These are phyloP conservation scores for Porcisia hertigi DNA, from an alignment of 208 protist genomes.

Conservation along the genomic window DNA sequence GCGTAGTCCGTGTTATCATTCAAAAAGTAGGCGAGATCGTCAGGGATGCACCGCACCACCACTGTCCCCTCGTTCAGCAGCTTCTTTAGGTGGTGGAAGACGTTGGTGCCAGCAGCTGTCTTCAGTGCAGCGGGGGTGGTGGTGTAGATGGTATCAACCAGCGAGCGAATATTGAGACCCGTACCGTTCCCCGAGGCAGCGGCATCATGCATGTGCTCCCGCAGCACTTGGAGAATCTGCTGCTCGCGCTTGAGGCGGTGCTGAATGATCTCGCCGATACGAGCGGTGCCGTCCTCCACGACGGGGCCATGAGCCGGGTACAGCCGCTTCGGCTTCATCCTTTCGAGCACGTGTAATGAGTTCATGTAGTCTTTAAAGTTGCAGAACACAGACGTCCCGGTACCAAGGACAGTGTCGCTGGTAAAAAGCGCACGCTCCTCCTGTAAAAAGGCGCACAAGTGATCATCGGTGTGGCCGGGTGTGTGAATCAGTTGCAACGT, in stretches of 20 bases:
- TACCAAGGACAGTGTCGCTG: constrained; percentile 62
- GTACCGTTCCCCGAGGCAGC: background rate
- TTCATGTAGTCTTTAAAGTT: constrained; percentile 68
- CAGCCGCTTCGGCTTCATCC: constrained; percentile 28
- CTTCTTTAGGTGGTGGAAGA: constrained; percentile 70
- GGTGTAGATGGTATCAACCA: constrained; percentile 57
- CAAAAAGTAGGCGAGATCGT: constrained; percentile 23
- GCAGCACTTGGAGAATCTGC: constrained; percentile 54
- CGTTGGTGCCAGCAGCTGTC: constrained; percentile 53
- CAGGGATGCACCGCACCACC: constrained; percentile 28
- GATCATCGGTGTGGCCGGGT: constrained; percentile 75
- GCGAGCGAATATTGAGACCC: constrained; percentile 31
- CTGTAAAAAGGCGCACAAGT: constrained; percentile 51
- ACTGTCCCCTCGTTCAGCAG: constrained; percentile 44
- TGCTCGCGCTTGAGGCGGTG: constrained; percentile 55
- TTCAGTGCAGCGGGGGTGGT: constrained; percentile 39
- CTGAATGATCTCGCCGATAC: constrained; percentile 57
- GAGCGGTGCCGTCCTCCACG: constrained; percentile 38
- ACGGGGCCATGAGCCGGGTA: constrained; percentile 72
- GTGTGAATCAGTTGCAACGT: constrained; percentile 50
- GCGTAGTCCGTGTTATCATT: constrained; percentile 51
- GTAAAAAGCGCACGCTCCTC: constrained; percentile 67
- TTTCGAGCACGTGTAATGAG: constrained; percentile 36
- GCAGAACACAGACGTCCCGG: constrained; percentile 63
- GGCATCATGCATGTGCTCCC: constrained; percentile 4